Evolutionary conservation across 2,329 filamentous ascomycete species (phyloP), one percentile per base, ranked within the genome.

Genomic region (Ophiostoma himal-ulmi): DNA sequence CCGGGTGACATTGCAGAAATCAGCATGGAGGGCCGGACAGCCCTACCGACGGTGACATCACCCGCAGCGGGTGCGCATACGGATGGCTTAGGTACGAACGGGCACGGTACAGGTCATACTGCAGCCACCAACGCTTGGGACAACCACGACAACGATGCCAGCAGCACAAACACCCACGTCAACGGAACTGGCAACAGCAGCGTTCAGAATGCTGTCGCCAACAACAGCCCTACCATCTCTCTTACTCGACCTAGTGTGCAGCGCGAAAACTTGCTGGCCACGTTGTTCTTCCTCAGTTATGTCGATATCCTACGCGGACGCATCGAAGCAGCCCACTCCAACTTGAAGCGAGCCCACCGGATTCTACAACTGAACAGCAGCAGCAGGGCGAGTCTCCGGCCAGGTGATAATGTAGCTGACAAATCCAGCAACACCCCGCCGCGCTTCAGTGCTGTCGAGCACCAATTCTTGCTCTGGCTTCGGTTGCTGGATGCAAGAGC

Each of bases 261-360:
- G 7, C 73, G 81, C 4, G 81, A 83, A 71, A 77, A 83, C 54
- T 76, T 85, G 3, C 78, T 87, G 6, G 83, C 83, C 1, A 80
- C 83, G 0, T 74, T 85, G 10, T 86, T 86, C 76, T 82, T 86
- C 70, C 78, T 86, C 3, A 84, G 83, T 67, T 86, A 86, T 71
- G 82, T 84, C 30, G 83, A 86, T 72, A 80, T 84, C 13, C 75
- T 84, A 5, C 80, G 82, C 70, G 79, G 77, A 11, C 76, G 78
- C n/a, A 79, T 81, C 5, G 77, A 79, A 30, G 78, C 80, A n/a
- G 83, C 84, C 0, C 83, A 85, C 72, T 77, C 79, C 1, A 82
- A 85, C 60, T 76, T 87, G 8, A 81, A 84, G 71, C 79, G 82
- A 14, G 84, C 84, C 0, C 84, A 85, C 71, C 76, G 75, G 5